Base-by-base conservation (phyloP, 768 basidiomycete species). In the Lactifluus volemus region DNA sequence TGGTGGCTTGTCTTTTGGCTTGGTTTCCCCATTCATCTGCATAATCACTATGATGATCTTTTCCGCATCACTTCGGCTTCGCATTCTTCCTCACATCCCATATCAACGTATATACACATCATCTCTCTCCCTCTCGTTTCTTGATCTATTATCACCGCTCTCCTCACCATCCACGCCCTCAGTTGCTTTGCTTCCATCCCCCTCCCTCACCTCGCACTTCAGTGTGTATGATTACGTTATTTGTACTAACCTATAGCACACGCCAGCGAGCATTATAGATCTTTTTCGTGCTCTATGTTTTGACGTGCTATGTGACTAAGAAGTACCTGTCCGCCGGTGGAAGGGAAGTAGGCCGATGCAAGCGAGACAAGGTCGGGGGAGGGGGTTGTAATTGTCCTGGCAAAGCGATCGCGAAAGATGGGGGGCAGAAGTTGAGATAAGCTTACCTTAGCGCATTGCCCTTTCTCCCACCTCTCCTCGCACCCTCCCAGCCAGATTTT, bases 101-200 rank as follows among this genome's bases (percentile, higher is more conserved):
- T 41, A 55, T 56, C 63, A 57, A 45, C 53, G 61, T 68, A 64
- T 64, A 69, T 66, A 68, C 63, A 67, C 53, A 63, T 41, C 65
- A 63, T 62, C 64, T 55, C 42, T 34, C 32, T 9, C 32, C 32
- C 32, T 34, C 58, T 52, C 55, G 50, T 63, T 54, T 63, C 59
- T 52, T 57, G 59, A 54, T 58, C 54, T 63, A 57, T 29, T 61
- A 63, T 55, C 54, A 60, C 66, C 59, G 50, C 56, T 61, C 48
- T 36, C 52, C 17, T 60, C 47, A 61, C 57, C 54, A 61, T 54
- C 59, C 42, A 57, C 15, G 32, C 5, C 44, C 44, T 30, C 56
- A 39, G 45, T 49, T 57, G 48, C 47, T 34, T 29, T 47, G 36
- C 49, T 25, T 5, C 32, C 59, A 38, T 25, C 48, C 6, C 59